phyloP scores from a whole-genome alignment of 2,329 filamentous ascomycete genomes.

The Fusarium chuoi region DNA sequence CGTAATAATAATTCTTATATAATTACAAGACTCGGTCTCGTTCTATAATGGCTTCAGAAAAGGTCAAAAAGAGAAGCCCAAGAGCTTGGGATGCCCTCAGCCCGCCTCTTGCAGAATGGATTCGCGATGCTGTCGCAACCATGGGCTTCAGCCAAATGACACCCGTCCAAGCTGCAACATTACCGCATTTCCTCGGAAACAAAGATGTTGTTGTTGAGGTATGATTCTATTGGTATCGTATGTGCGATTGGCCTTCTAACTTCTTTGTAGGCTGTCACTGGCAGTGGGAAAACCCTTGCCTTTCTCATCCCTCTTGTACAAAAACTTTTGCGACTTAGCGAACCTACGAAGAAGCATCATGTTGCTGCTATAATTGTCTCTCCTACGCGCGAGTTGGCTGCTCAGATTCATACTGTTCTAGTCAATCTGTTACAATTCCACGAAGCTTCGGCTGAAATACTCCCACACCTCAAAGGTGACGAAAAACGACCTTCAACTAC shows the following conservation, averaged over 20 bases:
- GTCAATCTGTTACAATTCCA: conserved; percentile 84
- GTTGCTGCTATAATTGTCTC: conserved; percentile 92
- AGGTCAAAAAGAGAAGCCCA: conserved; percentile 56
- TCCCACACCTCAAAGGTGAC: conserved; percentile 64
- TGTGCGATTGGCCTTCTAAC: neutral
- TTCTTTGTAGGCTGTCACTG: conserved; percentile 76
- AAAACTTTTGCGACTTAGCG: conserved; percentile 80
- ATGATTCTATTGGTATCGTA: neutral
- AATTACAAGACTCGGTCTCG: neutral
- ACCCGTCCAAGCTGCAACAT: conserved; percentile 91
- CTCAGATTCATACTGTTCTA: conserved; percentile 88
- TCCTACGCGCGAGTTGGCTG: conserved; percentile 88
- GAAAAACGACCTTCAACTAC: conserved; percentile 63
- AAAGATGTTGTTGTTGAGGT: conserved; percentile 93
- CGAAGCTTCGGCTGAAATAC: conserved; percentile 74
- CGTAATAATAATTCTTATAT: neutral
- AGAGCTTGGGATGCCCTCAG: conserved; percentile 57
- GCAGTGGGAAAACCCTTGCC: conserved; percentile 88
- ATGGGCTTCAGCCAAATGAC: conserved; percentile 92
- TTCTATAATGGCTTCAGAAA: conserved; percentile 48
- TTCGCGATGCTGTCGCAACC: conserved; percentile 81
- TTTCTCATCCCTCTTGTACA: conserved; percentile 88
- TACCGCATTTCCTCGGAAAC: conserved; percentile 87
- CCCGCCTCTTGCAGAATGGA: conserved; percentile 70
- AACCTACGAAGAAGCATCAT: conserved; percentile 88